Evolutionary conservation across 1,139 yeast genomes (phyloP).

Genomic region (Pneumocystis jirovecii): DNA sequence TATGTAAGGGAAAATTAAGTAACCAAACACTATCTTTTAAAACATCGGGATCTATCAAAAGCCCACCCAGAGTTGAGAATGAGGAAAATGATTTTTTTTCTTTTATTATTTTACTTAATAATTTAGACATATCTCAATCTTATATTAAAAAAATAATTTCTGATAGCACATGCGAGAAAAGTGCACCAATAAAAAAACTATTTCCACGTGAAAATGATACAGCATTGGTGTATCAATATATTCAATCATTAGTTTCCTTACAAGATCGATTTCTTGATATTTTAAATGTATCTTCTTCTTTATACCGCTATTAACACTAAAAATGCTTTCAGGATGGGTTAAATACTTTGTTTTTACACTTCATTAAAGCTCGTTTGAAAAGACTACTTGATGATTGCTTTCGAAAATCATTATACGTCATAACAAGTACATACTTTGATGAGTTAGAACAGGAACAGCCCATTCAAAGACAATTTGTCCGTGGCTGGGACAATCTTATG

Average conservation of each 20-base stretch:
- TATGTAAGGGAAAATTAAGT: slow-evolving; percentile 11
- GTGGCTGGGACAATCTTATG: background rate
- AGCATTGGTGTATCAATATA: slow-evolving; percentile 2
- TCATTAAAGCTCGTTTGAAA: background rate
- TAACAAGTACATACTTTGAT: background rate
- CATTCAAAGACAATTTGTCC: background rate
- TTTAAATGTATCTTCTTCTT: slow-evolving; percentile 4
- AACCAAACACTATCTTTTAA: background rate
- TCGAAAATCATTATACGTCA: background rate
- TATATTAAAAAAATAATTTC: slow-evolving; percentile 11
- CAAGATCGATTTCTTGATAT: slow-evolving; percentile 6
- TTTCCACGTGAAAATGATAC: slow-evolving; percentile 10
- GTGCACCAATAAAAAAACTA: slow-evolving; percentile 4
- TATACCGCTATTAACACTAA: slow-evolving; percentile 3
- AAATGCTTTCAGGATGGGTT: slow-evolving; percentile 5
- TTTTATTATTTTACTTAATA: slow-evolving; percentile 27
- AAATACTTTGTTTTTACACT: slow-evolving; percentile 6
- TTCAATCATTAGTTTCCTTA: slow-evolving; percentile 10
- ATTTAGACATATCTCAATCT: slow-evolving; percentile 16
- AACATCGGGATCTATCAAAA: background rate
- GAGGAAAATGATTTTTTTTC: slow-evolving; percentile 8
- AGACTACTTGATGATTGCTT: background rate
- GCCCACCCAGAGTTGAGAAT: slow-evolving; percentile 9
- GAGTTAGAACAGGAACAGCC: background rate
- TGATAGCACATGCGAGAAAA: slow-evolving; percentile 8